These are phyloP conservation scores for Ophryocystis elektroscirrha DNA, from an alignment of 169 alveolate genomes.

Conservation along the genomic window DNA sequence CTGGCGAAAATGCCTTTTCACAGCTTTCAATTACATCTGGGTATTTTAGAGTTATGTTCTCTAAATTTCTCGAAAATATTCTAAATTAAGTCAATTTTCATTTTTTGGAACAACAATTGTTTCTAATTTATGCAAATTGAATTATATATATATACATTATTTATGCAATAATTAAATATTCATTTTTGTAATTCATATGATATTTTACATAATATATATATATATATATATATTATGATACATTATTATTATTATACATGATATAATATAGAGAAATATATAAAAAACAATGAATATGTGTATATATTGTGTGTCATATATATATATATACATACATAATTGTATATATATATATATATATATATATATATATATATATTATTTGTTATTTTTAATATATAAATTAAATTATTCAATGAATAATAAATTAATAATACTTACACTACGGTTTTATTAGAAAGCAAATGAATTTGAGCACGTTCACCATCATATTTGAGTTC, in stretches of 20 bases:
- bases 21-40: slow-evolving; percentile 60
- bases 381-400: too few species aligned
- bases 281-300: too few species aligned
- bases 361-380: too few species aligned
- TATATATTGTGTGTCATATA: too few species aligned
- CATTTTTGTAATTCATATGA: too few species aligned
- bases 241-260: slow-evolving; percentile 28
- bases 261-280: too few species aligned
- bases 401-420: slow-evolving; percentile 77
- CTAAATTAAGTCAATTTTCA: too few species aligned
- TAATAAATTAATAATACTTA: slow-evolving; percentile 66
- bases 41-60: slow-evolving; percentile 61
- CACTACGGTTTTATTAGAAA: background rate
- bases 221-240: too few species aligned
- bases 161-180: too few species aligned
- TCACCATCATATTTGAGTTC: slow-evolving; percentile 38
- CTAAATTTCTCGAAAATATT: slow-evolving; percentile 74
- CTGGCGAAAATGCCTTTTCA: slow-evolving; percentile 18
- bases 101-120: slow-evolving; percentile 27
- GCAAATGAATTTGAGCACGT: slow-evolving; percentile 64
- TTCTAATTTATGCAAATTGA: background rate
- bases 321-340: too few species aligned
- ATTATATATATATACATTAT: slow-evolving; percentile 17
- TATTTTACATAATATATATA: too few species aligned
- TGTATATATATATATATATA: too few species aligned